phyloP scores from a whole-genome alignment of 805 yeast species.

The Candida arabinofermentans region DNA sequence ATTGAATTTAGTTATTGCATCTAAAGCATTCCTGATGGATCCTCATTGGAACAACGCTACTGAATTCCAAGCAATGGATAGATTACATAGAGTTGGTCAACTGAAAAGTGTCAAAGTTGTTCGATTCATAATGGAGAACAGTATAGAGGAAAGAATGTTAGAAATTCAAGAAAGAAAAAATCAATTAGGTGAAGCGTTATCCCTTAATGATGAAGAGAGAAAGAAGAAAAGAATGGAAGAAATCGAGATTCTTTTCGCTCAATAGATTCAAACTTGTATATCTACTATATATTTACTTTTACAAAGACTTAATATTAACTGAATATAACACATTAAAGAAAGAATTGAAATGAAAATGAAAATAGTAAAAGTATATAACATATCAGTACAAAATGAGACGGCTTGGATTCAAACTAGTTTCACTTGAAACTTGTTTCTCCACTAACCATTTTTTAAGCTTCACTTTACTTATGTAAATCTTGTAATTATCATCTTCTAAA shows the following conservation, averaged over 20 bases:
- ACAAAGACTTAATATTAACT: background rate
- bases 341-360: background rate
- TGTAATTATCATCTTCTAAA: conserved; percentile 22
- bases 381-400: conserved; percentile 25
- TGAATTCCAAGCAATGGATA: conserved; percentile 87
- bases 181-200: conserved; percentile 75
- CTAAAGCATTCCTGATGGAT: conserved; percentile 84
- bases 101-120: conserved; percentile 63
- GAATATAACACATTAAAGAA: background rate
- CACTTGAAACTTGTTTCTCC: conserved; percentile 17
- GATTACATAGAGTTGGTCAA: conserved; percentile 92
- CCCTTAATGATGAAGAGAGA: conserved; percentile 71
- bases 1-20: conserved; percentile 78
- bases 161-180: conserved; percentile 81
- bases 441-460: conserved; percentile 28
- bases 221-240: conserved; percentile 68
- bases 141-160: conserved; percentile 87
- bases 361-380: background rate
- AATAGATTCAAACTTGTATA: conserved; percentile 10
- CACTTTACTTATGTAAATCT: conserved; percentile 21
- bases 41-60: conserved; percentile 97
- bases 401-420: conserved; percentile 14
- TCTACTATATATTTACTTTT: background rate
- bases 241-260: conserved; percentile 61
- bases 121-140: conserved; percentile 75